A percentile compares a stretch with the other conserved stretches of the same genome.
Conservation (phyloP, 352 stramenopile genomes). For the Phytophthora foliorum region DNA sequence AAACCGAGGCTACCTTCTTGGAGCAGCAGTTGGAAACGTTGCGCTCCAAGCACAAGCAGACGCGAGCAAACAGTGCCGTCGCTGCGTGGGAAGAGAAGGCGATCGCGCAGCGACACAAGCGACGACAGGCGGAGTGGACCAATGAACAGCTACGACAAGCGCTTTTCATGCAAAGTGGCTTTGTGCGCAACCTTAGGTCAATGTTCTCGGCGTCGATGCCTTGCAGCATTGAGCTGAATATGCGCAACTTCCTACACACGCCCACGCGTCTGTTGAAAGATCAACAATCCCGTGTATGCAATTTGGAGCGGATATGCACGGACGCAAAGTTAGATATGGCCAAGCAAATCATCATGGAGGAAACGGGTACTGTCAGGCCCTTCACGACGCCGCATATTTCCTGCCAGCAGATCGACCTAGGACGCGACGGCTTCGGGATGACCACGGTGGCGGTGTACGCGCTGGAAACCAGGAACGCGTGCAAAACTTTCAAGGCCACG, state of each 20-base stretch:
- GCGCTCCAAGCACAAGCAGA: conserved; percentile 49
- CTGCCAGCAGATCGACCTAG: conserved; percentile 34
- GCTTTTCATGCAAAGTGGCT: conserved; percentile 38
- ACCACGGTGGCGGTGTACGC: conserved; percentile 42
- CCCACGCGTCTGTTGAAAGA: conserved; percentile 33
- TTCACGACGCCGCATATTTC: conserved; percentile 29
- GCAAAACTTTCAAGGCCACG: conserved; percentile 30
- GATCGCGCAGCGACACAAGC: conserved; percentile 53
- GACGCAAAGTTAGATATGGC: conserved; percentile 39
- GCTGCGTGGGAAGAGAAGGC: conserved; percentile 56
- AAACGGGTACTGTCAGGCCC: conserved; percentile 27
- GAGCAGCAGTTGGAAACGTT: conserved; percentile 50
- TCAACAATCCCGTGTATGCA: conserved; percentile 20
- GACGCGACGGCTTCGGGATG: conserved; percentile 34
- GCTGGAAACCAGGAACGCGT: conserved; percentile 38
- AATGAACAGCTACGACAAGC: conserved; percentile 41
- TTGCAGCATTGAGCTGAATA: conserved; percentile 37
- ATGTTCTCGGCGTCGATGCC: conserved; percentile 35
- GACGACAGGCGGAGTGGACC: conserved; percentile 36
- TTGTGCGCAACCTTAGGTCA: conserved; percentile 34
- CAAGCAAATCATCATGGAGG: conserved; percentile 36
- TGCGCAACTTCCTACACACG: conserved; percentile 41
- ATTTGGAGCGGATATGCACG: conserved; percentile 36
- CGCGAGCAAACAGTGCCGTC: conserved; percentile 27
- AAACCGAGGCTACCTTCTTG: conserved; percentile 49